Conservation (phyloP, 768 basidiomycete genomes). For the Rhizopogon vulgaris region DNA sequence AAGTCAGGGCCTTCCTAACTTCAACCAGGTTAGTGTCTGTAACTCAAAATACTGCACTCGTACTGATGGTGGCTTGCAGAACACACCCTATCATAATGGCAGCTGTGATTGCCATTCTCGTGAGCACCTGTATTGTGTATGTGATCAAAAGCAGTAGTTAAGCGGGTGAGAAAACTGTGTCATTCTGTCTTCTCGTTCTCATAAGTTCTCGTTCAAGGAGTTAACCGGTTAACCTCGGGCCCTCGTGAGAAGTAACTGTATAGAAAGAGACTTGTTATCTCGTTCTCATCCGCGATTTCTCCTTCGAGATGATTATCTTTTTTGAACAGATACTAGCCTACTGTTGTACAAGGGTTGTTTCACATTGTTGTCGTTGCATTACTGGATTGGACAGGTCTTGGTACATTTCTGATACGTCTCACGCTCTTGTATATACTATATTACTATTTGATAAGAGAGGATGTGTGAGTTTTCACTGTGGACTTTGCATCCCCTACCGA, state of each 20-base stretch:
- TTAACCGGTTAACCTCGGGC: neutral
- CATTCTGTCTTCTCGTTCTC: neutral
- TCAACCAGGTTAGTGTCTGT: slow-evolving; percentile 46
- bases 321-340: neutral
- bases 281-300: neutral
- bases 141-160: slow-evolving; percentile 26
- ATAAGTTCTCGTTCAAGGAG: neutral
- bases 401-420: neutral
- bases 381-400: neutral
- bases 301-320: neutral
- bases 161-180: neutral
- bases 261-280: neutral
- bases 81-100: slow-evolving; percentile 48
- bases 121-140: slow-evolving; percentile 47
- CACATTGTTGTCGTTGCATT: neutral
- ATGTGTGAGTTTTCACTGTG: neutral
- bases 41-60: slow-evolving; percentile 1
- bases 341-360: neutral
- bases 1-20: slow-evolving; percentile 53
- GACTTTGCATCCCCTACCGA: neutral
- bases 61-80: slow-evolving; percentile 23
- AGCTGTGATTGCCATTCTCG: slow-evolving; percentile 39
- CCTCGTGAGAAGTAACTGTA: neutral
- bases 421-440: neutral
- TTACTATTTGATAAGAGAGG: neutral